Base-by-base conservation (phyloP, 23 red algal species). In the Gracilariopsis chorda region DNA sequence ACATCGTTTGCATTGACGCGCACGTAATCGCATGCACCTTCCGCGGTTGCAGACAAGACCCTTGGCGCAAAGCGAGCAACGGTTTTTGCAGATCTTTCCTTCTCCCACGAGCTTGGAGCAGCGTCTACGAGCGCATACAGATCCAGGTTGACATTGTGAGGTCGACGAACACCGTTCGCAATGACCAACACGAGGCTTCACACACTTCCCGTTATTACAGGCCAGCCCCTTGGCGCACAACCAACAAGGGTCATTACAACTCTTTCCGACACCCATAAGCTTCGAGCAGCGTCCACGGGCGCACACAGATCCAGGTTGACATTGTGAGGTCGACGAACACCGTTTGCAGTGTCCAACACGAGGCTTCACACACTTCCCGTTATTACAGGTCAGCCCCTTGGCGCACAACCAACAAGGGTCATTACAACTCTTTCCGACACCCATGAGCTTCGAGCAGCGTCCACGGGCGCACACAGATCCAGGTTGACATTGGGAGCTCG, bases 181-280 rank as follows among this genome's bases (percentile, higher is more conserved):
- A 24, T 30, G 57, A 19, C 4, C 5, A 24, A 30, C 57, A 2
- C 8, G 57, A 24, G 57, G 57, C 57, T 24, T n/a, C 57, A 4
- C 2, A 30, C 67, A 73, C 39, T 6, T 2, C 39, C 67, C 67
- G 67, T 23, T 19, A 4, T 5, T 19, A 42, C 67, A 73, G 9
- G 1, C 13, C 39, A 73, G 40, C 67, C 7, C 39, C 39, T 21
- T 10, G 39, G 11, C 11, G 20, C 67, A 73, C 39, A 3, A 3
- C 67, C 67, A 73, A 42, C 67, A 73, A 36, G 67, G 67, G 67
- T 73, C 67, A 42, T 23, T 2, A 42, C 67, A 73, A 42, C 67
- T 36, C 7, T 7, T 7, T 1, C 67, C 67, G 11, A 5, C 67
- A 42, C 39, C 13, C 67, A 47, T 73, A 23, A 23, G 67, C 67